These are phyloP conservation scores for Lactarius hengduanensis DNA, from an alignment of 768 basidiomycete genomes.

Conservation along the genomic window DNA sequence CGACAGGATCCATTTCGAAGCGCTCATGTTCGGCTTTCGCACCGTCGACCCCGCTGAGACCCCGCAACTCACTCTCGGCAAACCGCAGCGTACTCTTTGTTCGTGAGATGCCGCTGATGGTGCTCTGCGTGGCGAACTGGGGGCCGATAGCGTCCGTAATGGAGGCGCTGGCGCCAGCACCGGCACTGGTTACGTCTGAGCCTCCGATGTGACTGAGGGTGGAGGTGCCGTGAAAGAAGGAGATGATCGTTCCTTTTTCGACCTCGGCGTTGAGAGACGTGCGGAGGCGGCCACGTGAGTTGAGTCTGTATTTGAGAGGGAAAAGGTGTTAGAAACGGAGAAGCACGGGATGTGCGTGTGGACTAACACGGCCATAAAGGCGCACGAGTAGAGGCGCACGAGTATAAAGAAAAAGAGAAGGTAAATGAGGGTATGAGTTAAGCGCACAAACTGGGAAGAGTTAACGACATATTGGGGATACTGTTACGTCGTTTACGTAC, in stretches of 20 bases:
- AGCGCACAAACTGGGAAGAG: background rate
- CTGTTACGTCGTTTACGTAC: background rate
- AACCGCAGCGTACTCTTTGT: background rate
- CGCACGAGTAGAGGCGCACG: conserved; percentile 6
- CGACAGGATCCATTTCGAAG: background rate
- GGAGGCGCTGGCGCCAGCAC: background rate
- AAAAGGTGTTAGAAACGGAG: background rate
- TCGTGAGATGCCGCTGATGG: background rate
- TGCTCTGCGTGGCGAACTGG: background rate
- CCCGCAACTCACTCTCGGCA: background rate
- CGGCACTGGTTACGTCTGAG: background rate
- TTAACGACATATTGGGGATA: background rate
- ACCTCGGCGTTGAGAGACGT: background rate
- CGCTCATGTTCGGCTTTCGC: background rate
- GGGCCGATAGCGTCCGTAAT: background rate
- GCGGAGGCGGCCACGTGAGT: conserved; percentile 11
- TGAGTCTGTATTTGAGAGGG: background rate
- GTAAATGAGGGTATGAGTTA: conserved; percentile 8
- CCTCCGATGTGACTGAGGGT: background rate
- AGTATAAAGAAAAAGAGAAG: conserved; percentile 9
- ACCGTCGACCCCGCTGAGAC: background rate
- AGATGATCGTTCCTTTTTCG: background rate
- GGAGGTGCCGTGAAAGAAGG: background rate
- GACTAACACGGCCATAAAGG: conserved; percentile 10
- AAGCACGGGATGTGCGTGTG: background rate